Evolutionary conservation across 2,329 filamentous ascomycete species (phyloP).

Genomic region (Venturiaceae sp.): DNA sequence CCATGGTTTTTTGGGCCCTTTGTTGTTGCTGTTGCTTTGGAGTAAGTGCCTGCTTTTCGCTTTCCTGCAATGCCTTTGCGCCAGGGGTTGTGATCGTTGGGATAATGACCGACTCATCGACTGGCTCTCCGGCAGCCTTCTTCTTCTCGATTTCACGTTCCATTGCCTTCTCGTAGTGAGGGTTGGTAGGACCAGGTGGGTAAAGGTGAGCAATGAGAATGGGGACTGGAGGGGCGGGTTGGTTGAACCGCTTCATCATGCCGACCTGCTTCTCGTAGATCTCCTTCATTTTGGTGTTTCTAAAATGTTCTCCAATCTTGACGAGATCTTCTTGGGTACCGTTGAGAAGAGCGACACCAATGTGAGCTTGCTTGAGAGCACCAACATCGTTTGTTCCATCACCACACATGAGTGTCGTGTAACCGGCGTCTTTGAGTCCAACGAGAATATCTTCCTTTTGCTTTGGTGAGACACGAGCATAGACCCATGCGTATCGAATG

Average conservation of each 20-base stretch:
- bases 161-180: slow-evolving; percentile 88
- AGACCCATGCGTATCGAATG: slow-evolving; percentile 89
- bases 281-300: slow-evolving; percentile 96
- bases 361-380: slow-evolving; percentile 93
- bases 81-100: slow-evolving; percentile 45
- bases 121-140: background rate
- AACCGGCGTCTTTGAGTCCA: slow-evolving; percentile 90
- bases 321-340: slow-evolving; percentile 85
- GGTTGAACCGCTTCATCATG: slow-evolving; percentile 92
- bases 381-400: slow-evolving; percentile 98
- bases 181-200: slow-evolving; percentile 81
- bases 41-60: slow-evolving; percentile 30
- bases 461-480: slow-evolving; percentile 94
- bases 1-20: slow-evolving; percentile 51
- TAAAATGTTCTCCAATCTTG: slow-evolving; percentile 85
- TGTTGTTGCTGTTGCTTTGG: slow-evolving; percentile 44
- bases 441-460: slow-evolving; percentile 99
- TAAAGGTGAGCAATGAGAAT: slow-evolving; percentile 87
- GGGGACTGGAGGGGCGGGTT: slow-evolving; percentile 87
- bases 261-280: slow-evolving; percentile 92
- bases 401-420: slow-evolving; percentile 97
- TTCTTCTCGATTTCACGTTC: slow-evolving; percentile 62
- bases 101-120: background rate
- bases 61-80: slow-evolving; percentile 49
- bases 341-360: slow-evolving; percentile 92